Evolutionary conservation across 2,329 filamentous ascomycete species (phyloP), one percentile per base, ranked within the genome.

Genomic region (Aaosphaeria pasadenensis): DNA sequence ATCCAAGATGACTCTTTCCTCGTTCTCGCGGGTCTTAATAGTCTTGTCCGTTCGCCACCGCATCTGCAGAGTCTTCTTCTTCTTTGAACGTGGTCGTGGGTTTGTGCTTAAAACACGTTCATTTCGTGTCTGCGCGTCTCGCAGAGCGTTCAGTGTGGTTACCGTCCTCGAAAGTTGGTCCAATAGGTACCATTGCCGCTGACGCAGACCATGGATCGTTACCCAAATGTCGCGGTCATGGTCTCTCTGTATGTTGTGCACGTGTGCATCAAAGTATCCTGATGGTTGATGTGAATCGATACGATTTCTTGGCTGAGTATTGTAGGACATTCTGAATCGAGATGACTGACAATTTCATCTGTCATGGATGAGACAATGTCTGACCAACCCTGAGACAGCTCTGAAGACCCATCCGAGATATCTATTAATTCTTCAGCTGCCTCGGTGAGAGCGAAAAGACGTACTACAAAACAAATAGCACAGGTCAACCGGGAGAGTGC

Each of bases 21-120:
- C 63, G 39, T 59, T 59, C 43, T 67, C 60, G 39, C 59, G 58
- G 11, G 62, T 56, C 38, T 57, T 56, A 31, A 69, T 69, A n/a
- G 67, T 66, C 40, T 53, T 64, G 43, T 56, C 49, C 7, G 67
- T 57, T 28, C 60, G 48, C 43, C 57, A 63, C 47, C 55, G 59
- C 32, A 46, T 57, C 29, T 70, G 64, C 35, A 55, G 49, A 1
- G 63, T 56, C 52, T 57, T 63, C 54, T 69, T 69, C 49, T 49
- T 59, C 47, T 66, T 70, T 35, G 59, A 55, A 32, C 57, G 52
- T 9, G 55, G 56, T 11, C 38, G 49, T 6, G 48, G 50, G 11
- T 53, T 54, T 5, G 43, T 31, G 28, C 40, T 49, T 29, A 69
- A 49, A 6, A 53, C 51, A 4, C 54, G 55, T n/a, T 60, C 55